Percentiles rank a stretch among this genome's conserved stretches.
These are phyloP conservation scores for Taphrina communis DNA, from an alignment of 1,139 yeast species.

Conservation along the genomic window DNA sequence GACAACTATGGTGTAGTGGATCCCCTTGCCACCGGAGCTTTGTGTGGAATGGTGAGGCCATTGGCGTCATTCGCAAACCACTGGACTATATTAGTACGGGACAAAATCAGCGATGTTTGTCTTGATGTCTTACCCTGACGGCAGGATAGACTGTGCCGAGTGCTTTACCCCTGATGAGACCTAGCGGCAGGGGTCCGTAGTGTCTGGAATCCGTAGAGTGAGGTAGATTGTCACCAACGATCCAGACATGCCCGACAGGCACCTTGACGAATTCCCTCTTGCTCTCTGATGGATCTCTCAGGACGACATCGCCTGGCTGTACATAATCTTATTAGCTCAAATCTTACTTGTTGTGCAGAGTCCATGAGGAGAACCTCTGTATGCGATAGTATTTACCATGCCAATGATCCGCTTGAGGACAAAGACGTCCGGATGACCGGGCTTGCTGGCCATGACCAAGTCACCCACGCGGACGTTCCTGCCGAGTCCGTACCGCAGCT, in stretches of 20 bases:
- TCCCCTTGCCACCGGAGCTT: slow-evolving; percentile 16
- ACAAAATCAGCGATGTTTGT: not conserved
- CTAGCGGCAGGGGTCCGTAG: slow-evolving; percentile 88
- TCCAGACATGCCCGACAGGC: slow-evolving; percentile 95
- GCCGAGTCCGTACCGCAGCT: slow-evolving; percentile 62
- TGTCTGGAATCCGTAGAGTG: slow-evolving; percentile 90
- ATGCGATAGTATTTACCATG: slow-evolving; percentile 61
- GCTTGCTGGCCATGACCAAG: slow-evolving; percentile 84
- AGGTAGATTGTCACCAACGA: slow-evolving; percentile 89
- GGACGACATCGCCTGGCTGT: slow-evolving; percentile 31
- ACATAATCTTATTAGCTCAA: not conserved
- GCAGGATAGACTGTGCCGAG: slow-evolving; percentile 36
- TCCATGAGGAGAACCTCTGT: no score
- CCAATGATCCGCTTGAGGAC: slow-evolving; percentile 94
- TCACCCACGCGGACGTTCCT: slow-evolving; percentile 76
- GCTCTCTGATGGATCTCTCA: slow-evolving; percentile 41
- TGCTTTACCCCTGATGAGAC: slow-evolving; percentile 82
- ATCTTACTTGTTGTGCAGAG: slow-evolving; percentile 61
- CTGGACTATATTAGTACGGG: not conserved
- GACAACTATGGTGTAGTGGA: not conserved
- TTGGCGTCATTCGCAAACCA: slow-evolving; percentile 24
- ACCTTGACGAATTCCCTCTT: slow-evolving; percentile 59
- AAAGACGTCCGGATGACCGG: slow-evolving; percentile 82
- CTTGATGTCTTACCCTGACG: not conserved
- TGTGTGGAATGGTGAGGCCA: slow-evolving; percentile 23